phyloP scores from a whole-genome alignment of 805 yeast species.

The Monosporozyma aerobia region DNA sequence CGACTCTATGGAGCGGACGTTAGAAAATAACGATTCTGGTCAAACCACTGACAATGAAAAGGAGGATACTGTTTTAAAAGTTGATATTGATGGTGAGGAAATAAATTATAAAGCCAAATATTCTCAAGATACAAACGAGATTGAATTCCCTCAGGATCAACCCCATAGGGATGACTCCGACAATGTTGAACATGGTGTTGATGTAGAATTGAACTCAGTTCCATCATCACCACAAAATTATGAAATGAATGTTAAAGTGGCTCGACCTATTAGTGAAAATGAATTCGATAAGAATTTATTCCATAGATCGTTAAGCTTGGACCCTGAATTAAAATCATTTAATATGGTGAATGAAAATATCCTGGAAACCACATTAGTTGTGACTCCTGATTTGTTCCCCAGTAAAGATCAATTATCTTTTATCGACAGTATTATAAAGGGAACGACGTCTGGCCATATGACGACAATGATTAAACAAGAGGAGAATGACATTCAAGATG shows the following conservation, averaged over 20 bases:
- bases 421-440: background rate
- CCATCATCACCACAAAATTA: slow-evolving; percentile 3
- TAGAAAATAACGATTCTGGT: background rate
- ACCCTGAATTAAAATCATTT: background rate
- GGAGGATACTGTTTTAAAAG: slow-evolving; percentile 7
- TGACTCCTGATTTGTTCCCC: background rate
- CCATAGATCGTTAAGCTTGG: slow-evolving; percentile 1
- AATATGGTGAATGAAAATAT: background rate
- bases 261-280: slow-evolving; percentile 1
- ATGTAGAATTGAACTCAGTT: slow-evolving; percentile 6
- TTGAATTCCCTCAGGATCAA: background rate
- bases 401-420: background rate
- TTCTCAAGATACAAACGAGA: slow-evolving; percentile 1
- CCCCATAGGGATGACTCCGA: background rate
- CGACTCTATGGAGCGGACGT: background rate
- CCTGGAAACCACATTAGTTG: background rate
- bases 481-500: slow-evolving; percentile 35
- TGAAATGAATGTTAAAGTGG: slow-evolving; percentile 15
- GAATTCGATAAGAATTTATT: background rate
- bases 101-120: slow-evolving; percentile 14
- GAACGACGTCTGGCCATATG: slow-evolving; percentile 14
- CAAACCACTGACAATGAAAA: background rate
- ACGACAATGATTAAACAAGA: slow-evolving; percentile 28
- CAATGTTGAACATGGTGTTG: background rate
- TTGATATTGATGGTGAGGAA: slow-evolving; percentile 19